phyloP scores from a whole-genome alignment of 352 stramenopile species.

The Phytophthora cryptogea region DNA sequence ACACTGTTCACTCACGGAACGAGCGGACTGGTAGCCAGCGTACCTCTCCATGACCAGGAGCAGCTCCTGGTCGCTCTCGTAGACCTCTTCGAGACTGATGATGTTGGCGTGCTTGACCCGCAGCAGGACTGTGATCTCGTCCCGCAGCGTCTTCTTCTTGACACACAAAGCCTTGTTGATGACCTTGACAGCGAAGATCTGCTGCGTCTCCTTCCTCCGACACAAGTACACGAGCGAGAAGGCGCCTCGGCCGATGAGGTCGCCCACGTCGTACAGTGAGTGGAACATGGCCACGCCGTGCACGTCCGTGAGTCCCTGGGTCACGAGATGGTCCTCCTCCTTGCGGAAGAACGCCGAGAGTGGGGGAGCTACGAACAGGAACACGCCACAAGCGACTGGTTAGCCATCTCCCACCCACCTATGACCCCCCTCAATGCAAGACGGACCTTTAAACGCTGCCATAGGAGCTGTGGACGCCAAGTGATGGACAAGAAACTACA shows the following conservation, averaged over 20 bases:
- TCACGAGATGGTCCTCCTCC: conserved; percentile 84
- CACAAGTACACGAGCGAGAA: conserved; percentile 89
- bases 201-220: conserved; percentile 75
- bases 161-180: conserved; percentile 89
- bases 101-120: conserved; percentile 88
- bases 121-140: conserved; percentile 87
- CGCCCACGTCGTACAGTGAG: conserved; percentile 87
- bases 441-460: conserved; percentile 77
- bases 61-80: conserved; percentile 87
- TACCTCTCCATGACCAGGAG: conserved; percentile 89
- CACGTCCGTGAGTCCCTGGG: conserved; percentile 81
- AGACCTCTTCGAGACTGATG: conserved; percentile 86
- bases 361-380: conserved; percentile 52
- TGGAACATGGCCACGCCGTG: conserved; percentile 87
- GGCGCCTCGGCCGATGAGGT: conserved; percentile 80
- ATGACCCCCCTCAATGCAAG: not conserved
- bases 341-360: conserved; percentile 90
- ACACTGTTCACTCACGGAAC: not conserved
- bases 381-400: conserved; percentile 7
- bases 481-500: not conserved
- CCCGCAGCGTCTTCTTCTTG: conserved; percentile 86
- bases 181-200: conserved; percentile 87
- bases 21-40: not conserved
- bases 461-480: conserved; percentile 27
- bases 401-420: not conserved